phyloP scores from a whole-genome alignment of 2,329 filamentous ascomycete genomes.

The Calonectria pauciramosa region DNA sequence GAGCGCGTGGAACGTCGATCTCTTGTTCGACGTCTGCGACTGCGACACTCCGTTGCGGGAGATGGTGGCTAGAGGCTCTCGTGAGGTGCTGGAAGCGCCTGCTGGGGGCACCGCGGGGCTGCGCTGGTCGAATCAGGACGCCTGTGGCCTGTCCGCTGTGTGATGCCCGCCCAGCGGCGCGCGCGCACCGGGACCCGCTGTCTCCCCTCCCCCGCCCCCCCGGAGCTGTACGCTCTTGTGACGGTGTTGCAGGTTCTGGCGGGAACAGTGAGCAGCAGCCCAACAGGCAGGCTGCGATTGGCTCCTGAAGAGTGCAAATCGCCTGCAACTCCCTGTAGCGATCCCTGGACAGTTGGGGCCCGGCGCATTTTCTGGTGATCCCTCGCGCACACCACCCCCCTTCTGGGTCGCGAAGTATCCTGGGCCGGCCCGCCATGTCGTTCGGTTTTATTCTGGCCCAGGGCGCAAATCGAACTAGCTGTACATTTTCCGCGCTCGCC shows the following conservation, averaged over 20 bases:
- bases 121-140: slow-evolving; percentile 9
- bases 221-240: slow-evolving; percentile 3
- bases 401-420: not conserved
- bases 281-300: not conserved
- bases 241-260: slow-evolving; percentile 15
- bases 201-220: not conserved
- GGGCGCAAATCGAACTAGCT: not conserved
- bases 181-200: not conserved
- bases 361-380: not conserved
- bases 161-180: not conserved
- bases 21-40: slow-evolving; percentile 7
- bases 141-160: slow-evolving; percentile 4
- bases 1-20: slow-evolving; percentile 9
- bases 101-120: not conserved
- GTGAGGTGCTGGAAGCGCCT: slow-evolving; percentile 7
- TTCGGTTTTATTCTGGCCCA: not conserved
- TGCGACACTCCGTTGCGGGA: not conserved
- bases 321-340: slow-evolving; percentile 1
- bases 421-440: slow-evolving; percentile 5
- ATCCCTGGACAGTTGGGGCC: not conserved
- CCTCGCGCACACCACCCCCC: not conserved
- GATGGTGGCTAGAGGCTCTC: not conserved
- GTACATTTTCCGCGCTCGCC: not conserved
- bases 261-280: not conserved
- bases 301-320: not conserved